These are phyloP conservation scores for Phlebopus sp. DNA, from an alignment of 1,284 basidiomycete species.

Conservation along the genomic window DNA sequence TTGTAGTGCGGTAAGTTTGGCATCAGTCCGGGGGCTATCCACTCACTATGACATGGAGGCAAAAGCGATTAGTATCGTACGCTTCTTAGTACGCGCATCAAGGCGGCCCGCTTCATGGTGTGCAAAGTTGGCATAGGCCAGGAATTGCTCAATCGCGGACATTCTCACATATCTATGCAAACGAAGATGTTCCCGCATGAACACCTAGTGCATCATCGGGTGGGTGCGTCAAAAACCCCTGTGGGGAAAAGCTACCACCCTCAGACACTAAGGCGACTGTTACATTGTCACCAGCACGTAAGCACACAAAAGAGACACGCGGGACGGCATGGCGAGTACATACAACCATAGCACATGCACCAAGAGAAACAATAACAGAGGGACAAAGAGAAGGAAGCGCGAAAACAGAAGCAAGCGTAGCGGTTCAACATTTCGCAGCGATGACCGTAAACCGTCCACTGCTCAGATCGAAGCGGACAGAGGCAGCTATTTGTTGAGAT, in stretches of 20 bases:
- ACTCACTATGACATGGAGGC: no score
- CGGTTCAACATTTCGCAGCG: background rate
- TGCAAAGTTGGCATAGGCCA: no score
- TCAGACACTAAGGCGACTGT: slow-evolving; percentile 3
- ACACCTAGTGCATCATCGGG: slow-evolving; percentile 7
- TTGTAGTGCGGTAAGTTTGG: no score
- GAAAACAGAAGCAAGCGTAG: background rate
- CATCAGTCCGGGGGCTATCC: no score
- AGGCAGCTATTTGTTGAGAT: background rate
- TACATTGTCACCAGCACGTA: background rate
- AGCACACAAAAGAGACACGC: background rate
- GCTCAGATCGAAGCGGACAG: background rate
- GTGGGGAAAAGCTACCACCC: slow-evolving; percentile 14
- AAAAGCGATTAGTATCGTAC: no score
- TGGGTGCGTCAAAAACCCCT: slow-evolving; percentile 13
- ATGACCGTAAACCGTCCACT: background rate
- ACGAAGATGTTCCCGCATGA: background rate
- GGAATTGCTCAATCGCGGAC: background rate
- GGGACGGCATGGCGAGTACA: background rate
- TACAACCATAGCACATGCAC: background rate
- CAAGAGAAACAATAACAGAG: background rate
- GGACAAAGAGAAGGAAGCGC: background rate
- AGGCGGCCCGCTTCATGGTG: no score
- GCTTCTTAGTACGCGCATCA: no score
- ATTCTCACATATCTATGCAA: background rate